These are phyloP conservation scores for Ophiostoma tasmaniense DNA, from an alignment of 2,329 filamentous ascomycete genomes.

Conservation along the genomic window DNA sequence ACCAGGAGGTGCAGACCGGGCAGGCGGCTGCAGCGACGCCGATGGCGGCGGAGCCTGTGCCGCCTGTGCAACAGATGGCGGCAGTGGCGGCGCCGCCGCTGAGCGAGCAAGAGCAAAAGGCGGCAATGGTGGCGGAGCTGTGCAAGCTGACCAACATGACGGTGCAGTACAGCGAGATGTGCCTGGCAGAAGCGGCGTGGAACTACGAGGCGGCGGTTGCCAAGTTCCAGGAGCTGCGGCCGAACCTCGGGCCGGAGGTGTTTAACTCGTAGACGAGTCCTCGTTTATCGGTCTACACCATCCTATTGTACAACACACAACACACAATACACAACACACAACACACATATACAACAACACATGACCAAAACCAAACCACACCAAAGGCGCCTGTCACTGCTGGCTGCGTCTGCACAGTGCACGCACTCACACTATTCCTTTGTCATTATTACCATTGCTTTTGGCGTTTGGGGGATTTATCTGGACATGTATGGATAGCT, in stretches of 20 bases:
- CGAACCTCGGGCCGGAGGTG: constrained; percentile 7
- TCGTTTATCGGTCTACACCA: no score
- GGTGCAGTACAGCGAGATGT: constrained; percentile 68
- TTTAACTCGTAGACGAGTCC: background rate
- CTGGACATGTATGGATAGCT: background rate
- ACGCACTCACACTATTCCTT: background rate
- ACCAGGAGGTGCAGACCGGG: constrained; percentile 30
- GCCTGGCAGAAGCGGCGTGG: constrained; percentile 71
- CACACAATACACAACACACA: background rate
- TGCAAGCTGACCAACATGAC: constrained; percentile 74
- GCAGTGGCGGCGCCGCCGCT: background rate
- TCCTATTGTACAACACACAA: no score
- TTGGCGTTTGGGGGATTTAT: background rate
- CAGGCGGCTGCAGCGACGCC: no score
- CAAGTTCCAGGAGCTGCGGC: constrained; percentile 59
- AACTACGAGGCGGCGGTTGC: constrained; percentile 65
- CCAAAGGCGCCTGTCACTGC: background rate
- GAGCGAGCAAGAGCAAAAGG: constrained; percentile 39
- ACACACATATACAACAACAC: background rate
- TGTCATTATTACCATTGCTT: background rate
- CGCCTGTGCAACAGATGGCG: no score
- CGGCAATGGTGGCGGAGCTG: constrained; percentile 66
- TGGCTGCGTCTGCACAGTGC: background rate
- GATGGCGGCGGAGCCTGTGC: no score
- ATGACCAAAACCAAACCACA: background rate